A percentile compares a stretch with the other conserved stretches of the same genome.
Conservation (phyloP, 2,329 filamentous ascomycete genomes). For the Colletotrichum gloeosporioides region DNA sequence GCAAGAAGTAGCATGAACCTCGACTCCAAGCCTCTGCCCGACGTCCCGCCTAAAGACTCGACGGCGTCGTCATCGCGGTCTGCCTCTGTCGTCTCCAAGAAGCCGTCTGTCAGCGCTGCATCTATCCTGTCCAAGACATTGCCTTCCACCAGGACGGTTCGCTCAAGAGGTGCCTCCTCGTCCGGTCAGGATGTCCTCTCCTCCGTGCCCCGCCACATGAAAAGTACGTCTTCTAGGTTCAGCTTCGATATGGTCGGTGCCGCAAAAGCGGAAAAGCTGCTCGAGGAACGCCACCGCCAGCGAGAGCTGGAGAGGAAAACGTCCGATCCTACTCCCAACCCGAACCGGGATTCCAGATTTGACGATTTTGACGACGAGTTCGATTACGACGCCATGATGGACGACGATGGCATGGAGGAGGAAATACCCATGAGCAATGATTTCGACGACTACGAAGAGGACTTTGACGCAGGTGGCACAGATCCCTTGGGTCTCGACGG, state of each 20-base stretch:
- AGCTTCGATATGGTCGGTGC: slow-evolving; percentile 82
- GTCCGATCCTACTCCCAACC: slow-evolving; percentile 38
- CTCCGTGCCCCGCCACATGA: slow-evolving; percentile 68
- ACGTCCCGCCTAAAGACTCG: slow-evolving; percentile 45
- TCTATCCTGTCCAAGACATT: slow-evolving; percentile 28
- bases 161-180: slow-evolving; percentile 59
- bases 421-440: slow-evolving; percentile 67
- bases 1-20: slow-evolving; percentile 19
- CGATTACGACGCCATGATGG: slow-evolving; percentile 69
- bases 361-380: slow-evolving; percentile 70
- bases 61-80: slow-evolving; percentile 31
- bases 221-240: slow-evolving; percentile 79
- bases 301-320: slow-evolving; percentile 67
- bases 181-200: slow-evolving; percentile 51
- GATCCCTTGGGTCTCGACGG: slow-evolving; percentile 27
- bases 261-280: slow-evolving; percentile 69
- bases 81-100: slow-evolving; percentile 37
- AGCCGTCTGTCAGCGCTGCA: slow-evolving; percentile 29
- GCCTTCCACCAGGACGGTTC: slow-evolving; percentile 41
- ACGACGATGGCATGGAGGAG: slow-evolving; percentile 70
- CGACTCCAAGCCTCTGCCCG: slow-evolving; percentile 21
- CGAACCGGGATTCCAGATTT: slow-evolving; percentile 55
- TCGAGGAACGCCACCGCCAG: slow-evolving; percentile 76
- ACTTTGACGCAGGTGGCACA: slow-evolving; percentile 21
- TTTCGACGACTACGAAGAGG: slow-evolving; percentile 42